Conservation (phyloP, 2,329 filamentous ascomycete genomes). For the Venturia nashicola region DNA sequence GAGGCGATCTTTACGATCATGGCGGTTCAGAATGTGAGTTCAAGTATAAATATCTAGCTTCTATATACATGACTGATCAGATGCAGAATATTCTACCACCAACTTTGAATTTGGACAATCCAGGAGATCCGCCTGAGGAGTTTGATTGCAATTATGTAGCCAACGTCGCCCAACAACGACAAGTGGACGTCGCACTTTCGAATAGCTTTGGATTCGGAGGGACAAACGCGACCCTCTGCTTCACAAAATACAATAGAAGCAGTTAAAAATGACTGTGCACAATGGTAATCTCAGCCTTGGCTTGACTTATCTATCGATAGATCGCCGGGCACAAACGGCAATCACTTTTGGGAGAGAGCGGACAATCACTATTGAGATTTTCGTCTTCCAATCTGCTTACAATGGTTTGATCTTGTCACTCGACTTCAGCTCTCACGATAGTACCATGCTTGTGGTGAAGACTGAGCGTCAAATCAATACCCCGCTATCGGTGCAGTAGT, state of each 20-base stretch:
- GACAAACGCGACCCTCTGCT: conserved; percentile 83
- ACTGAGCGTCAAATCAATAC: background rate
- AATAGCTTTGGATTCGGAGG: conserved; percentile 98
- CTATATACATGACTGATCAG: conserved; percentile 11
- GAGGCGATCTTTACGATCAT: conserved; percentile 80
- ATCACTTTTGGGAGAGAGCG: background rate
- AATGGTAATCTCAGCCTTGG: background rate
- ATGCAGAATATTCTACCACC: conserved; percentile 65
- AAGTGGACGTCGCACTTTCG: conserved; percentile 64
- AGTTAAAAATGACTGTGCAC: background rate
- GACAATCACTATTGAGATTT: background rate
- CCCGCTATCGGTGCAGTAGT: background rate
- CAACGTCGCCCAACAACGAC: conserved; percentile 53
- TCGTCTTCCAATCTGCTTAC: background rate
- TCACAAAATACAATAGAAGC: conserved; percentile 30
- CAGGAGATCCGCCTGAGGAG: conserved; percentile 44
- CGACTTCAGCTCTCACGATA: background rate
- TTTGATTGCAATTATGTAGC: conserved; percentile 82
- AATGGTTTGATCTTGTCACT: background rate
- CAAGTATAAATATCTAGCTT: background rate
- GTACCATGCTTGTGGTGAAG: background rate
- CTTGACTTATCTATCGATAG: background rate
- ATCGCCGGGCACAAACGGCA: background rate
- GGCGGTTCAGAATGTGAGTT: conserved; percentile 61
- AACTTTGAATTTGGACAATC: conserved; percentile 66